phyloP scores from a whole-genome alignment of 371 early-diverging fungal genomes.

The Lichtheimia ornata region DNA sequence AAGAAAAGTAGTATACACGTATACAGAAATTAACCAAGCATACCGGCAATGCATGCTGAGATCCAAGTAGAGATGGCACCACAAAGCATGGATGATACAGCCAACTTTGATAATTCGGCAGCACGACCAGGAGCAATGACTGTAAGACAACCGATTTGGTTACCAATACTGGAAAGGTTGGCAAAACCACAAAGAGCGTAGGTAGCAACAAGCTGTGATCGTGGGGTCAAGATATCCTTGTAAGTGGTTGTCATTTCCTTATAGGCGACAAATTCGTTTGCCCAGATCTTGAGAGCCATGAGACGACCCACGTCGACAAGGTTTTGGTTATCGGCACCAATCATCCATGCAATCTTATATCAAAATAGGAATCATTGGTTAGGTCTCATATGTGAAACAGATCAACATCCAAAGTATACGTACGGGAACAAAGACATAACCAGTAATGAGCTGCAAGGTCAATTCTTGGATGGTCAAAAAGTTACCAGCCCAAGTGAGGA shows the following conservation, averaged over 20 bases:
- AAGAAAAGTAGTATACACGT: too few relatives aligned
- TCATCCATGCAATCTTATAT: conserved; percentile 67
- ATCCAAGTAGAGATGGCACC: conserved; percentile 85
- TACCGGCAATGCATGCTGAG: conserved; percentile 87
- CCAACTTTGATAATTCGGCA: conserved; percentile 74
- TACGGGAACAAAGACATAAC: conserved; percentile 59
- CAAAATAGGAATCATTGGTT: background rate
- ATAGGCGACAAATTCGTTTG: conserved; percentile 73
- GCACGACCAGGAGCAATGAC: conserved; percentile 82
- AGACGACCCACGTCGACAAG: conserved; percentile 69
- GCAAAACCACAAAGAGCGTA: conserved; percentile 92
- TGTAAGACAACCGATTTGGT: conserved; percentile 81
- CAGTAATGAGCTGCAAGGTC: conserved; percentile 70
- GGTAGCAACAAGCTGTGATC: conserved; percentile 60
- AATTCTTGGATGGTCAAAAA: conserved; percentile 69
- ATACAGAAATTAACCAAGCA: conserved; percentile 30
- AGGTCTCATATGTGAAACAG: background rate
- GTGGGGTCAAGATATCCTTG: conserved; percentile 32
- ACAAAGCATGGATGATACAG: conserved; percentile 79
- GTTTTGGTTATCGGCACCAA: conserved; percentile 74
- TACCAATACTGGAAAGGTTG: conserved; percentile 77
- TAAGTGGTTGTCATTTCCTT: conserved; percentile 38
- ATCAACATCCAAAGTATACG: background rate
- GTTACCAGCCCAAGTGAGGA: conserved; percentile 77
- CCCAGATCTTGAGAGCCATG: conserved; percentile 78